Conservation (phyloP, 1,284 basidiomycete genomes). For the Ustilago tritici region DNA sequence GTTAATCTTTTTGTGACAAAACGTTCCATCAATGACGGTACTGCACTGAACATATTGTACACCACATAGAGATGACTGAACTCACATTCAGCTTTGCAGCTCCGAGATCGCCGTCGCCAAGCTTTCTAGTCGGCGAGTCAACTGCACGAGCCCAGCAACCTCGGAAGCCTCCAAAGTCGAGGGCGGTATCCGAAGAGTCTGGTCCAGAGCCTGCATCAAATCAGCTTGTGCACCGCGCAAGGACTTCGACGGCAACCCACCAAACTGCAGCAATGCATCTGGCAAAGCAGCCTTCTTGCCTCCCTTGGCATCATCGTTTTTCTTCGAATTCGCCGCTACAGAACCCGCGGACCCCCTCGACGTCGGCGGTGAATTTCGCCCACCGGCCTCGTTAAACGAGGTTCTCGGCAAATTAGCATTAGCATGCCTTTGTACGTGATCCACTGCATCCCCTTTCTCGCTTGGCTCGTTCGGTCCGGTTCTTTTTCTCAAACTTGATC, state of each 20-base stretch:
- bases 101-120: slow-evolving; percentile 20
- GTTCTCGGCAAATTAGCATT: slow-evolving; percentile 1
- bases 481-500: slow-evolving; percentile 19
- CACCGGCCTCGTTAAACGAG: not conserved
- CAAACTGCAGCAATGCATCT: slow-evolving; percentile 49
- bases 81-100: not conserved
- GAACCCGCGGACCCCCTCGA: not conserved
- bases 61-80: too few relatives aligned
- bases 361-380: not conserved
- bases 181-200: slow-evolving; percentile 9
- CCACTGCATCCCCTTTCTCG: slow-evolving; percentile 6
- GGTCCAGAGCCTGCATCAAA: slow-evolving; percentile 30
- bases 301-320: not conserved
- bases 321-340: slow-evolving; percentile 1
- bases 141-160: slow-evolving; percentile 13
- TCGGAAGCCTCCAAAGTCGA: too few relatives aligned
- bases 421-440: not conserved
- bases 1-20: not conserved
- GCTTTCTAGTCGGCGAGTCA: slow-evolving; percentile 10
- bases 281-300: slow-evolving; percentile 8
- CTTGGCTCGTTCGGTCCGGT: not conserved
- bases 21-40: not conserved
- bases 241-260: slow-evolving; percentile 41
- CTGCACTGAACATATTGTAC: too few relatives aligned
- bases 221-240: slow-evolving; percentile 45